Evolutionary conservation across 306 rosid species (phyloP).

Genomic region (Malus sylvestris): DNA sequence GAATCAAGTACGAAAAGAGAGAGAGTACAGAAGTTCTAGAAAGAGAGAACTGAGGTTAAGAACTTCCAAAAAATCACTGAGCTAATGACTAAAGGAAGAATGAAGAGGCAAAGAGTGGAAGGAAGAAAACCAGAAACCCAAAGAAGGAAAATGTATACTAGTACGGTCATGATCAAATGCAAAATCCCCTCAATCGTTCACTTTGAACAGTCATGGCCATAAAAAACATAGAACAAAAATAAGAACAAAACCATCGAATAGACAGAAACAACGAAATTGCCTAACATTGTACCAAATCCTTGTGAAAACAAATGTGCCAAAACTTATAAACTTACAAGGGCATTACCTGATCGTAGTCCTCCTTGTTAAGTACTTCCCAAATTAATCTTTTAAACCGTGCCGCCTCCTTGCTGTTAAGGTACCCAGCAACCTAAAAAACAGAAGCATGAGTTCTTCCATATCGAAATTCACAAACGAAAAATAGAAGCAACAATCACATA

Average conservation of each 20-base stretch:
- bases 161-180: background rate
- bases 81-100: background rate
- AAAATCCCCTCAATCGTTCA: background rate
- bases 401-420: too few relatives aligned
- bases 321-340: background rate
- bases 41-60: background rate
- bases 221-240: background rate
- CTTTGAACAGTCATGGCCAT: background rate
- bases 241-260: background rate
- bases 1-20: background rate
- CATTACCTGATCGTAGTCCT: background rate
- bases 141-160: background rate
- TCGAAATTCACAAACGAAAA: too few relatives aligned
- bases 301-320: background rate
- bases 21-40: background rate
- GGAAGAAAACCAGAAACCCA: background rate
- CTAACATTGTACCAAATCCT: background rate
- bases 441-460: too few relatives aligned
- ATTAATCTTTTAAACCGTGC: too few relatives aligned
- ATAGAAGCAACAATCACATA: too few relatives aligned
- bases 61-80: background rate
- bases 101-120: background rate
- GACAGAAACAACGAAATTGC: background rate
- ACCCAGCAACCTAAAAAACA: too few relatives aligned
- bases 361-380: background rate